phyloP scores from a whole-genome alignment of 257 asterid genomes.

The Eustoma russellianum region DNA sequence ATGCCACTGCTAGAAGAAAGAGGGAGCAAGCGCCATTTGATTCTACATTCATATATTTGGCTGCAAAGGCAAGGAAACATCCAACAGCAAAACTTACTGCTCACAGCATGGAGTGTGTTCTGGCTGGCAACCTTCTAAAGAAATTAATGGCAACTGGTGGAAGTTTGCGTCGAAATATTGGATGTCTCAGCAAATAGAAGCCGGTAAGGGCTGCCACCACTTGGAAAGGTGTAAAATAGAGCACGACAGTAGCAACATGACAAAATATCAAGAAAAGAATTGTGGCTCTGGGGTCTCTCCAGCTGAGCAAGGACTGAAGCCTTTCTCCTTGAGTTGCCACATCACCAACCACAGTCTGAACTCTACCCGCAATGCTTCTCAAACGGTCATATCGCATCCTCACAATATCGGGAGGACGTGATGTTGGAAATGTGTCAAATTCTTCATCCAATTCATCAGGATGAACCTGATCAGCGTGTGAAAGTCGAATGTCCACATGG shows the following conservation, averaged over 20 bases:
- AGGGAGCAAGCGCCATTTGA: too few relatives aligned
- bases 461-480: too few relatives aligned
- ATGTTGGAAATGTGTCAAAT: slow-evolving; percentile 17
- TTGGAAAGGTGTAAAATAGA: too few relatives aligned
- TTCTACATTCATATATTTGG: too few relatives aligned
- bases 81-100: not conserved
- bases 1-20: too few relatives aligned
- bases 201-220: too few relatives aligned
- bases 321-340: slow-evolving; percentile 7
- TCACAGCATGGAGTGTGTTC: slow-evolving; percentile 15
- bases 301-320: slow-evolving; percentile 12
- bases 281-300: slow-evolving; percentile 20
- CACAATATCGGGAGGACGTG: not conserved
- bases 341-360: slow-evolving; percentile 17
- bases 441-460: slow-evolving; percentile 11
- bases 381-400: slow-evolving; percentile 20
- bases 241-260: too few relatives aligned
- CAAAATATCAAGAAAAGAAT: not conserved
- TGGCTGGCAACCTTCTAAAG: slow-evolving; percentile 13
- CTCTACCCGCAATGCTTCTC: slow-evolving; percentile 13
- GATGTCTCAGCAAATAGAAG: too few relatives aligned
- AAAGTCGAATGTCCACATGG: too few relatives aligned
- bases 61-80: not conserved
- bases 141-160: slow-evolving; percentile 15
- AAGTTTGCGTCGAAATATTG: not conserved